Conservation (phyloP, 2,329 filamentous ascomycete genomes). For the Penicillium sp. region DNA sequence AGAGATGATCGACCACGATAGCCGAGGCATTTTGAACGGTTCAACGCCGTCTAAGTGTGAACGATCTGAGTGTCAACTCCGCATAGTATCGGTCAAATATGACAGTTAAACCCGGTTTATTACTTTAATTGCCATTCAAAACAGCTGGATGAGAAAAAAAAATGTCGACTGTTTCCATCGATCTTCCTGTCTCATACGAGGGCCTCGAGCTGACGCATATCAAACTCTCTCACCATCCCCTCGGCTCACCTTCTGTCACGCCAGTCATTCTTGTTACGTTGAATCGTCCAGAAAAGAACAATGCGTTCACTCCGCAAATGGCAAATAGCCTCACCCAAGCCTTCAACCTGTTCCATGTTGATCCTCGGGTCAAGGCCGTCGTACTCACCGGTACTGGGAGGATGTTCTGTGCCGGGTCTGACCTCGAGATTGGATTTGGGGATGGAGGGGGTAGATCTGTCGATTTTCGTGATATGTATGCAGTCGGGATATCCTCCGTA, state of each 20-base stretch:
- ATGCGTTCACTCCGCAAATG: conserved; percentile 69
- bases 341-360: conserved; percentile 56
- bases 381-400: conserved; percentile 60
- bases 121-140: not conserved
- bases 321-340: conserved; percentile 62
- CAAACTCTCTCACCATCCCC: conserved; percentile 34
- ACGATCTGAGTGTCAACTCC: not conserved
- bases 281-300: conserved; percentile 67
- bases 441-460: conserved; percentile 41
- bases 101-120: not conserved
- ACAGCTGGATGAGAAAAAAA: not conserved
- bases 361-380: conserved; percentile 59
- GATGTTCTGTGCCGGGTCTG: conserved; percentile 64
- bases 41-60: not conserved
- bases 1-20: not conserved
- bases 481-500: not conserved
- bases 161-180: conserved; percentile 7
- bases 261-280: conserved; percentile 67
- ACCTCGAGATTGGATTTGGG: conserved; percentile 50
- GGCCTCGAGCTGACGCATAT: conserved; percentile 37
- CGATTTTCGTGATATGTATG: conserved; percentile 60
- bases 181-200: conserved; percentile 41
- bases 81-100: not conserved
- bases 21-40: not conserved
- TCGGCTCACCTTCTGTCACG: conserved; percentile 55